A percentile compares a stretch with the other conserved stretches of the same genome.
phyloP scores from a whole-genome alignment of 1,139 yeast genomes.

The Sugiyamaella paludigena region DNA sequence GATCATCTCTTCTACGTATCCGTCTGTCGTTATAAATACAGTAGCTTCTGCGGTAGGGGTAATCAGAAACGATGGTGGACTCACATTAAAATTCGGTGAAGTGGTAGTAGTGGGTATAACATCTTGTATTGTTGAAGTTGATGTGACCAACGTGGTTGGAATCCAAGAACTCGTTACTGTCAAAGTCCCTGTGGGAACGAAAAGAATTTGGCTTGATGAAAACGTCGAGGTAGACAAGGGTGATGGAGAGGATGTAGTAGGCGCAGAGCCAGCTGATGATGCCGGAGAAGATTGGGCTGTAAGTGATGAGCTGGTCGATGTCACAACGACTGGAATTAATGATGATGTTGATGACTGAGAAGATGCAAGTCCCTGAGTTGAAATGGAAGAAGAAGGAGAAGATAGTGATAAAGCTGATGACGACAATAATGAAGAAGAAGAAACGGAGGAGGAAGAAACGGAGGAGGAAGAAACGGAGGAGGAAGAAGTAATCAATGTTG shows the following conservation, averaged over 20 bases:
- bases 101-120: conserved; percentile 2
- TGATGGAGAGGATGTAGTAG: not conserved
- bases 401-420: conserved; percentile 7
- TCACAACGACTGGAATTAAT: too few species aligned
- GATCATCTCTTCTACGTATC: conserved; percentile 10
- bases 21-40: conserved; percentile 11
- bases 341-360: too few species aligned
- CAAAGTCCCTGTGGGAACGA: not conserved
- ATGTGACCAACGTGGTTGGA: not conserved
- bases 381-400: conserved; percentile 4
- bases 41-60: conserved; percentile 3
- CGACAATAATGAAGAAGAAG: conserved; percentile 8
- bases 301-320: too few species aligned
- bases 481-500: conserved; percentile 10
- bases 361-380: not conserved
- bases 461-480: conserved; percentile 13
- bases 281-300: not conserved
- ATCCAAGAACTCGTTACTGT: not conserved
- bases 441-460: conserved; percentile 7
- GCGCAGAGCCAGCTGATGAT: not conserved
- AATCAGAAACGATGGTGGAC: not conserved
- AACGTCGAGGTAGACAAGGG: not conserved
- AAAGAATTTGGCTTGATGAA: not conserved
- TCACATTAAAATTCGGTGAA: not conserved
- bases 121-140: conserved; percentile 6